phyloP scores from a whole-genome alignment of 2,329 filamentous ascomycete species.

The Zymoseptoria tritici region DNA sequence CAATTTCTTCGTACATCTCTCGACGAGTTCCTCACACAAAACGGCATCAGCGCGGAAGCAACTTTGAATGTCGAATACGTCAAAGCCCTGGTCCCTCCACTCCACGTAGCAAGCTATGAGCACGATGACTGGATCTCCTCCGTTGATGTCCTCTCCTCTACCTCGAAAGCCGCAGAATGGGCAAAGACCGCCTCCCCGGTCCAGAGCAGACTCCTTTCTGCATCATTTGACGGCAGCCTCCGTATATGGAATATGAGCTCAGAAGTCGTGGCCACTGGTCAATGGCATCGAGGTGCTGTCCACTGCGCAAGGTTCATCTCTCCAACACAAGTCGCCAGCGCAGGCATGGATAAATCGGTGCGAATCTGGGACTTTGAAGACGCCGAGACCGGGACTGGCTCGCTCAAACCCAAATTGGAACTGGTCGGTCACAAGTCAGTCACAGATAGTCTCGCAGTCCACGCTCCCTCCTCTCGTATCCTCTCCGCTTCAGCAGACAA shows the following conservation, averaged over 20 bases:
- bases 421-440: constrained; percentile 73
- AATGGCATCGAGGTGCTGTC: constrained; percentile 64
- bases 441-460: constrained; percentile 67
- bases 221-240: constrained; percentile 82
- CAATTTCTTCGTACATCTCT: constrained; percentile 82
- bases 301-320: constrained; percentile 81
- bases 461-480: constrained; percentile 66
- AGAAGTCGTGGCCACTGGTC: constrained; percentile 71
- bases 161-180: constrained; percentile 55
- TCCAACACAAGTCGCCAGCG: constrained; percentile 69
- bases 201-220: constrained; percentile 75
- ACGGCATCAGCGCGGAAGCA: constrained; percentile 82
- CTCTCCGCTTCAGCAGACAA: constrained; percentile 81
- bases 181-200: constrained; percentile 45
- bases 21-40: constrained; percentile 78
- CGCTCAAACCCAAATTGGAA: constrained; percentile 67
- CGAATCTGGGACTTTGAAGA: constrained; percentile 79
- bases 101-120: constrained; percentile 85
- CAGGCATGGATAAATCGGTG: constrained; percentile 76
- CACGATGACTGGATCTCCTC: constrained; percentile 96
- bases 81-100: constrained; percentile 78
- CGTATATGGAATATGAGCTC: constrained; percentile 86
- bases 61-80: constrained; percentile 89
- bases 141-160: constrained; percentile 70
- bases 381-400: constrained; percentile 40